Evolutionary conservation across 2,329 filamentous ascomycete species (phyloP), one percentile per base, ranked within the genome.

Genomic region (Pleomassaria siparia): DNA sequence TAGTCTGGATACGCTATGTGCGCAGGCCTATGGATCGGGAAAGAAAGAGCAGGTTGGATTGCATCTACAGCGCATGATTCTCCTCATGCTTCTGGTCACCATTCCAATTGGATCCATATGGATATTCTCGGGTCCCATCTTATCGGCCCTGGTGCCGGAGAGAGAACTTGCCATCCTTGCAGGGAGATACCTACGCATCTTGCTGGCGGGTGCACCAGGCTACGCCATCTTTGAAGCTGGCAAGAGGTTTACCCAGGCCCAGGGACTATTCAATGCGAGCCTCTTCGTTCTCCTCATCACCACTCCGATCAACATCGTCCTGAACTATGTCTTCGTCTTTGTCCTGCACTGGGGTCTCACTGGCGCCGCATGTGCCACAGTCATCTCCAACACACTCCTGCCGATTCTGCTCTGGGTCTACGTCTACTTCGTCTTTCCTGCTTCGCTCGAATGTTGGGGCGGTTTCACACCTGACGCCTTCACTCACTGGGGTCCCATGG

Each of bases 401-500:
- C 76, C 76, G 0, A 24, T 78, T 0, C 60, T 80, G 2, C 70
- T 82, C 1, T 66, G 77, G 18, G 25, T 74, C 1, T 81, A 80
- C 49, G 62, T 75, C 18, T 66, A 73, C 45, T 70, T 74, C 47
- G 59, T 74, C 6, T 59, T 63, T 12, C 67, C 68, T 5, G 49
- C 53, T 0, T 74, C 74, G 5, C 67, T 72, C 26, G 62, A 71
- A 50, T 80, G 77, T 64, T 94, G 89, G 89, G 86, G 85, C 46
- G 89, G 89, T 1, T 86, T 92, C 67, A 84, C 82, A 4, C 76
- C 71, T 56, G 80, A 80, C 22, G 86, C 87, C 0, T 79, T 90
- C 49, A 73, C 75, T 16, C 90, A 92, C 61, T 94, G 89, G 89
- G 78, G 80, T 0, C 86, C 86, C 9, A 95, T 95, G 92, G 81